Base-by-base conservation (phyloP, 2,329 filamentous ascomycete genomes). In the Microcera coccophila region DNA sequence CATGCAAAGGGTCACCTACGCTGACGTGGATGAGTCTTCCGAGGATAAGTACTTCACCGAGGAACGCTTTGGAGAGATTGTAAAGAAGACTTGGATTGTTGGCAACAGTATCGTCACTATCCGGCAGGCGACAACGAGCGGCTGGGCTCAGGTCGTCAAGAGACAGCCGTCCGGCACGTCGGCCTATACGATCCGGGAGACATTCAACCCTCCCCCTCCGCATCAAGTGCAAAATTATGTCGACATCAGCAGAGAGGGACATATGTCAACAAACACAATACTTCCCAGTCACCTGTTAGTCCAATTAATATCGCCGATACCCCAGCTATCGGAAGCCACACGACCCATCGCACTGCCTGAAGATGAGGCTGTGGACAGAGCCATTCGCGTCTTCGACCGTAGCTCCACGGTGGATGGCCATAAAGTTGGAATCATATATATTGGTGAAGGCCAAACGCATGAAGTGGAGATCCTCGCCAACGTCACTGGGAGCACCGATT, bases 381-480 rank as follows among this genome's bases (percentile, higher is more conserved):
- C 88, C 1, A 83, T 98, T 29, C 78, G 79, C 28, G 74, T 81
- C 11, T 94, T 98, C 63, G 93, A 98, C 64, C 82, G 84, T 22
- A 94, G 82, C 52, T 85, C 91, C 28, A 90, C 89, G 8, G 84
- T 98, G 4, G 93, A 98, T 64, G 90, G 90, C 5, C 90, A 97
- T 73, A 96, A 95, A 66, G 85, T 95, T 32, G 93, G 93, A 14
- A 85, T 98, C 17, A 83, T 98, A 31, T 98, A 96, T 64, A 85
- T 97, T 50, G 90, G 86, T 41, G 84, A 94, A 56, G 85, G 85
- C 5, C 93, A 98, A 66, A 88, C 79, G 1, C 69, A 82, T 2
- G 93, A 97, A 63, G 71, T 75, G 1, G 88, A 94, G 42, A 95
- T 97, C 26, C 75, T 98, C 20, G 79, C 85, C 55, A 98, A 98